Conservation (phyloP, 768 basidiomycete species). For the Tephrocybe sp. region DNA sequence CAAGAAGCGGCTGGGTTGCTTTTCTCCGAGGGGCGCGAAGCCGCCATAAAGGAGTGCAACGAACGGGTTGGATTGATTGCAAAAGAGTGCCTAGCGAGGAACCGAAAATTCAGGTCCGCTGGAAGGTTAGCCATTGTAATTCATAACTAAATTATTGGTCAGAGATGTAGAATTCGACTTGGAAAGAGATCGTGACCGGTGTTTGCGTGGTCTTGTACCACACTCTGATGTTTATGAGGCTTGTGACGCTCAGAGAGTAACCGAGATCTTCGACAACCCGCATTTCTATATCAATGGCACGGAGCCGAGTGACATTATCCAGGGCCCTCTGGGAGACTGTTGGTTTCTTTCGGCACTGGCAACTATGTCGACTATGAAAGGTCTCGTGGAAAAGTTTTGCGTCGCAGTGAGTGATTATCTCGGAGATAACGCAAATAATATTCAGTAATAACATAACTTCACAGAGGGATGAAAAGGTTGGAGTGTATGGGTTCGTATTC, state of each 20-base stretch:
- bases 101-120: conserved; percentile 50
- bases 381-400: conserved; percentile 52
- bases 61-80: conserved; percentile 45
- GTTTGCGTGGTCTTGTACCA: conserved; percentile 37
- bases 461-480: conserved; percentile 48
- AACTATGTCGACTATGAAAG: conserved; percentile 42
- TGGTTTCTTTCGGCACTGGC: conserved; percentile 56
- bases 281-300: conserved; percentile 47
- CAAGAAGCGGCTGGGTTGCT: conserved; percentile 30
- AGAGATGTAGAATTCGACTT: conserved; percentile 61
- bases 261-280: conserved; percentile 52
- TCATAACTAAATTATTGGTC: neutral
- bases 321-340: conserved; percentile 52
- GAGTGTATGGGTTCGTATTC: conserved; percentile 55
- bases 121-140: neutral
- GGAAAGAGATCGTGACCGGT: conserved; percentile 37
- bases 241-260: conserved; percentile 45
- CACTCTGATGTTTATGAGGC: conserved; percentile 21
- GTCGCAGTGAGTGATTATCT: conserved; percentile 36
- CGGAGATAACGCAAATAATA: neutral
- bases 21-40: conserved; percentile 44
- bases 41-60: conserved; percentile 45
- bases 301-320: conserved; percentile 43
- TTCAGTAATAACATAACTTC: neutral
- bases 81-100: conserved; percentile 43